phyloP scores from a whole-genome alignment of 164 flowering plant species.

The Aristolochia californica region DNA sequence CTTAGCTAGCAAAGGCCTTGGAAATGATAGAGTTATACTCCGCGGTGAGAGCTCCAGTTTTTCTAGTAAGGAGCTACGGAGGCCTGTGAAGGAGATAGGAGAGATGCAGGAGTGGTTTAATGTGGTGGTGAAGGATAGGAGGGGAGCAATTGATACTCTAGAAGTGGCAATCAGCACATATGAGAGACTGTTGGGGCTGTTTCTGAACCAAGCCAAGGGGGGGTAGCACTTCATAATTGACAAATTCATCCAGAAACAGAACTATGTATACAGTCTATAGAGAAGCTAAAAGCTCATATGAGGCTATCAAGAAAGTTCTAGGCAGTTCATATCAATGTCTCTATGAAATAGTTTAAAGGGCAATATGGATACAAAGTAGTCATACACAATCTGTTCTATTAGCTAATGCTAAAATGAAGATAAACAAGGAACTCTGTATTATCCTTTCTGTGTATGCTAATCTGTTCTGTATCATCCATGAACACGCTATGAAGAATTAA shows the following conservation, averaged over 20 bases:
- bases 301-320: no score
- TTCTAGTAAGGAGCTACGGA: slow-evolving; percentile 12
- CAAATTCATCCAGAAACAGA: neutral
- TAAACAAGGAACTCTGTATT: no score
- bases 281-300: no score
- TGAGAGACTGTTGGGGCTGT: slow-evolving; percentile 33
- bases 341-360: no score
- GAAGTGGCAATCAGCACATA: slow-evolving; percentile 33
- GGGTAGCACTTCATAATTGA: no score
- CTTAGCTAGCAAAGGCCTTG: neutral
- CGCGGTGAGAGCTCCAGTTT: slow-evolving; percentile 6
- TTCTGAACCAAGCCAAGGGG: slow-evolving; percentile 37
- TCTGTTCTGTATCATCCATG: no score
- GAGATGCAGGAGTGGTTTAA: slow-evolving; percentile 26
- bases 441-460: no score
- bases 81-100: slow-evolving; percentile 14
- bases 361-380: no score
- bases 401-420: no score
- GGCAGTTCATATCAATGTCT: no score
- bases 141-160: slow-evolving; percentile 31
- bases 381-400: no score
- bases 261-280: neutral
- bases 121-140: slow-evolving; percentile 25
- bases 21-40: neutral
- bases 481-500: no score